phyloP scores from a whole-genome alignment of 129 eudicot species.

The Rutidosis leptorrhynchoides region DNA sequence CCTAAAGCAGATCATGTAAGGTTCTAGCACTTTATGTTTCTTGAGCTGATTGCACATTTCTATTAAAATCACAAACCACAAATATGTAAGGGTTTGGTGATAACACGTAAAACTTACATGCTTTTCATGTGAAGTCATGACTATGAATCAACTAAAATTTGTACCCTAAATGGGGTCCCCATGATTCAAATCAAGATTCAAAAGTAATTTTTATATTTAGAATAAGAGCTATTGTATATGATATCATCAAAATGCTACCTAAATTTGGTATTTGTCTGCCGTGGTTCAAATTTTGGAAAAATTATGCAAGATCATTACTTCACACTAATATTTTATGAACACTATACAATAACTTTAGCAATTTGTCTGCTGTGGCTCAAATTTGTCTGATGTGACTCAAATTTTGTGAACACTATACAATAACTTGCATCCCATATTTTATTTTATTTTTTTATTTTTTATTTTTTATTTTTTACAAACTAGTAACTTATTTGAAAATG shows the following conservation, averaged over 20 bases:
- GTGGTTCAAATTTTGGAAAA: background rate
- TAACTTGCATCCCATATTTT: background rate
- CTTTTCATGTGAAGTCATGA: slow-evolving; percentile 13
- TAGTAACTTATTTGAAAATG: background rate
- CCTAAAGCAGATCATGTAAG: slow-evolving; percentile 22
- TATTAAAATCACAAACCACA: background rate
- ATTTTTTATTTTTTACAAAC: too few relatives aligned
- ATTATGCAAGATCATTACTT: background rate
- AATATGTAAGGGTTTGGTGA: background rate
- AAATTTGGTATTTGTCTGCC: slow-evolving; percentile 23
- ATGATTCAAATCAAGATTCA: background rate
- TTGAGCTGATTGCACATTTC: slow-evolving; percentile 8
- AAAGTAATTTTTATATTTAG: slow-evolving; percentile 7
- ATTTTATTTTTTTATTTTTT: too few relatives aligned
- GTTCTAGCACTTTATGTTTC: slow-evolving; percentile 11
- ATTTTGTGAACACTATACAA: background rate
- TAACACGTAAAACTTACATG: slow-evolving; percentile 12
- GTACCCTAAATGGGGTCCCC: slow-evolving; percentile 17
- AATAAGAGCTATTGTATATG: background rate
- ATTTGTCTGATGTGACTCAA: slow-evolving; percentile 20
- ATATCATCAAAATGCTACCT: slow-evolving; percentile 1
- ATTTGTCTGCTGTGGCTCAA: too few relatives aligned
- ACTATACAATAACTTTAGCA: background rate
- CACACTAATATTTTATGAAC: too few relatives aligned
- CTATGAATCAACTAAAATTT: slow-evolving; percentile 20